Evolutionary conservation across 2,329 filamentous ascomycete genomes (phyloP).

Genomic region (Talaromyces sp.): DNA sequence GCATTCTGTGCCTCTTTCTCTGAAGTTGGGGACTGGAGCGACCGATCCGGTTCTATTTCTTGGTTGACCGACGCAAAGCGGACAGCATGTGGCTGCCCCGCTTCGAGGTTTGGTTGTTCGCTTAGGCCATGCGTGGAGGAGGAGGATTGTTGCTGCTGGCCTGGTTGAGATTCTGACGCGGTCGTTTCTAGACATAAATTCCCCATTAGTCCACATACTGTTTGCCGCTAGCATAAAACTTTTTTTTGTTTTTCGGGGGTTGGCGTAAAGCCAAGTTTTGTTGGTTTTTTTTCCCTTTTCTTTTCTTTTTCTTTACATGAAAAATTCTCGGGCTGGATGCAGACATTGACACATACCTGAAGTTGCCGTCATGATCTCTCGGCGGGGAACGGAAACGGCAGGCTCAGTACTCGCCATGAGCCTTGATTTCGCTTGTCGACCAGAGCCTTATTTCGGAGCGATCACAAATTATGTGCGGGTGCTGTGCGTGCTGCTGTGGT

Average conservation of each 20-base stretch:
- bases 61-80: conserved; percentile 69
- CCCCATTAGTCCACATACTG: conserved; percentile 2
- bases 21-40: conserved; percentile 24
- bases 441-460: conserved; percentile 1
- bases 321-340: neutral
- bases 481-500: neutral
- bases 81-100: conserved; percentile 48
- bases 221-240: neutral
- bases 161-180: conserved; percentile 3
- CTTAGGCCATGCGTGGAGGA: conserved; percentile 5
- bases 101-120: conserved; percentile 11
- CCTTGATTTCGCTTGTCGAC: neutral
- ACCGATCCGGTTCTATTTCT: conserved; percentile 59
- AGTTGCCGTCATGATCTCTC: conserved; percentile 16
- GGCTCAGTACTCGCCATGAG: conserved; percentile 14
- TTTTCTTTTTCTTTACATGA: neutral
- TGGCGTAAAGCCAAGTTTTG: neutral
- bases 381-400: conserved; percentile 19
- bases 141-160: neutral
- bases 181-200: conserved; percentile 5
- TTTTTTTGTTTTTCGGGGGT: neutral
- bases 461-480: conserved; percentile 2
- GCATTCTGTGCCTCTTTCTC: conserved; percentile 14
- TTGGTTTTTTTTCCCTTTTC: neutral
- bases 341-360: conserved; percentile 17